Evolutionary conservation across 2,329 filamentous ascomycete species (phyloP).

Genomic region (Diaporthe citri): DNA sequence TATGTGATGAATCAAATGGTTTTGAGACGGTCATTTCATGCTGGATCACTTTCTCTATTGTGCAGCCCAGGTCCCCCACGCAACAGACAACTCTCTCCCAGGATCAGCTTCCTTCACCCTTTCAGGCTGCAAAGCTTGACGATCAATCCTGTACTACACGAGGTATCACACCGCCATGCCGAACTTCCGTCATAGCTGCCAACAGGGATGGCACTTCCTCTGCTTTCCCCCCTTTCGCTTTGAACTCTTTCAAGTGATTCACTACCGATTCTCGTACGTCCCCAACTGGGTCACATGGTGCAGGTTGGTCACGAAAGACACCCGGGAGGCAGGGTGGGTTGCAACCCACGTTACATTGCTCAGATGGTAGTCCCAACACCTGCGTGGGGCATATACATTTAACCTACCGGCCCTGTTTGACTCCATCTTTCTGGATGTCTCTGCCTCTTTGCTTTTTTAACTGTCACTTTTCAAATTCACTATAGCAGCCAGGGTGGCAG

Average conservation of each 20-base stretch:
- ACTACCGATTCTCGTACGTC: neutral
- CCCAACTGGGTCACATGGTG: neutral
- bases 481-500: neutral
- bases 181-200: neutral
- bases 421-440: neutral
- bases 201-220: neutral
- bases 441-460: neutral
- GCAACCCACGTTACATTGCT: constrained; percentile 18
- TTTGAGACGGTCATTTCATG: neutral
- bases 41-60: neutral
- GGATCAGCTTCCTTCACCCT: neutral
- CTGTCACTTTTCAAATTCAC: neutral
- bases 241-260: neutral
- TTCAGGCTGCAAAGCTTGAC: neutral
- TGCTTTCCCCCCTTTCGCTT: neutral
- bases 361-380: constrained; percentile 6
- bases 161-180: neutral
- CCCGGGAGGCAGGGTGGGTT: neutral
- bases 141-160: neutral
- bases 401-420: neutral
- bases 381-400: neutral
- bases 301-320: neutral
- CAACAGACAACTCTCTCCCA: neutral
- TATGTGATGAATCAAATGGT: neutral
- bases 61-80: neutral